Conservation (phyloP, 257 asterid species). For the Salvia hispanica region DNA sequence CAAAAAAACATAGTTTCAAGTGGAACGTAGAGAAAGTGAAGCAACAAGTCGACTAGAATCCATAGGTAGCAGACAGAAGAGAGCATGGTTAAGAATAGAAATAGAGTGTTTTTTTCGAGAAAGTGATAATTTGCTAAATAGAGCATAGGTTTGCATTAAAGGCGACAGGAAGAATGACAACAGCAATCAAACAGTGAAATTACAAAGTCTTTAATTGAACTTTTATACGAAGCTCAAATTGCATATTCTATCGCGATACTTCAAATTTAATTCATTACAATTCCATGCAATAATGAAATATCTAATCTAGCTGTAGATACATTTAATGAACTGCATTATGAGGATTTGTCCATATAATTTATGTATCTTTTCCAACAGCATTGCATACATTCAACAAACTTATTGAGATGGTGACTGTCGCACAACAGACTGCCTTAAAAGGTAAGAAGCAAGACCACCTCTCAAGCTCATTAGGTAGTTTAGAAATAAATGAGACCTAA, state of each 20-base stretch:
- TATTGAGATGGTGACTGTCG: background rate
- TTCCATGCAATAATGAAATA: slow-evolving; percentile 21
- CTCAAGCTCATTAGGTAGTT: slow-evolving; percentile 21
- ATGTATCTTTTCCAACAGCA: slow-evolving; percentile 3
- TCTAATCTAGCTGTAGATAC: slow-evolving; percentile 22
- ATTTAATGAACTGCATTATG: slow-evolving; percentile 23
- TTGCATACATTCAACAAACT: slow-evolving; percentile 2
- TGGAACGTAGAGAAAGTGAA: background rate
- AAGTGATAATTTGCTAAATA: no score
- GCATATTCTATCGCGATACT: slow-evolving; percentile 22
- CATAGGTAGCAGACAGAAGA: no score
- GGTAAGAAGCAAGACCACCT: background rate
- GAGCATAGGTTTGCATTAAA: slow-evolving; percentile 12
- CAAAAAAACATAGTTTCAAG: background rate
- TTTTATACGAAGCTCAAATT: slow-evolving; percentile 26
- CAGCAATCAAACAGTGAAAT: slow-evolving; percentile 5
- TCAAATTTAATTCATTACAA: slow-evolving; percentile 19
- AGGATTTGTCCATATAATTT: background rate
- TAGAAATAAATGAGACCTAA: slow-evolving; percentile 18
- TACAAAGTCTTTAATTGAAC: slow-evolving; percentile 1
- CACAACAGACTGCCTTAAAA: slow-evolving; percentile 24
- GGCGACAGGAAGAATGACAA: slow-evolving; percentile 5
- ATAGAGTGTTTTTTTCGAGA: no score
- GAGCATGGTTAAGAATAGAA: no score
- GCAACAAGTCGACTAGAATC: background rate